These are phyloP conservation scores for Stemphylium beticola DNA, from an alignment of 2,329 filamentous ascomycete genomes.

Conservation along the genomic window DNA sequence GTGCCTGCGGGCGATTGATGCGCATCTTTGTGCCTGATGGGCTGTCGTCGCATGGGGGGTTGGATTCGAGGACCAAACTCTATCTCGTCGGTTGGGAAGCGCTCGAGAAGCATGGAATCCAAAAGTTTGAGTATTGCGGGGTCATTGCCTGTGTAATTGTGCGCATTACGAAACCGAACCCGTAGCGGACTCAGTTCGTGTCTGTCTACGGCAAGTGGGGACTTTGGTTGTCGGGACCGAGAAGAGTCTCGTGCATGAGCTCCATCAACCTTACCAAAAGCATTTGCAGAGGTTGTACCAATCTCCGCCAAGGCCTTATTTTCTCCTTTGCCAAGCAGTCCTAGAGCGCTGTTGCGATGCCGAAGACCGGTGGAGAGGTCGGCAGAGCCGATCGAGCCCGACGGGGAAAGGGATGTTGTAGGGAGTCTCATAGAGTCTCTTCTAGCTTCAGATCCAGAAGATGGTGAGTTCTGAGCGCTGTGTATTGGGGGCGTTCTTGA, in stretches of 20 bases:
- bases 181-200: constrained; percentile 42
- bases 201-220: constrained; percentile 40
- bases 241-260: constrained; percentile 46
- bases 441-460: constrained; percentile 45
- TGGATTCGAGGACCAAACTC: constrained; percentile 82
- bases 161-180: constrained; percentile 66
- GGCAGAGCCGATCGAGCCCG: constrained; percentile 38
- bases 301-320: constrained; percentile 69
- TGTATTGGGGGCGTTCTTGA: constrained; percentile 24
- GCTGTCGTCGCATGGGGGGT: constrained; percentile 63
- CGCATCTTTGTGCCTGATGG: constrained; percentile 62
- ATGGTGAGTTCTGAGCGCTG: constrained; percentile 31
- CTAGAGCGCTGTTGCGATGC: constrained; percentile 64
- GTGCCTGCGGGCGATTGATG: constrained; percentile 58
- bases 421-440: constrained; percentile 41
- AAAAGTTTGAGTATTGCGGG: constrained; percentile 68
- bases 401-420: constrained; percentile 37
- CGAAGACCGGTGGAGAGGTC: constrained; percentile 49
- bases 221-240: constrained; percentile 35
- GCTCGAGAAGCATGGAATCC: constrained; percentile 80
- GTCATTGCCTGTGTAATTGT: constrained; percentile 84
- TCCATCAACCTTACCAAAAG: constrained; percentile 68
- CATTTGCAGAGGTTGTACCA: constrained; percentile 67
- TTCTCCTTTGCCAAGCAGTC: constrained; percentile 64
- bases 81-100: constrained; percentile 64